Evolutionary conservation across 169 alveolate species (phyloP), one percentile per base, ranked within the genome.

Genomic region (Plasmodium sp.): DNA sequence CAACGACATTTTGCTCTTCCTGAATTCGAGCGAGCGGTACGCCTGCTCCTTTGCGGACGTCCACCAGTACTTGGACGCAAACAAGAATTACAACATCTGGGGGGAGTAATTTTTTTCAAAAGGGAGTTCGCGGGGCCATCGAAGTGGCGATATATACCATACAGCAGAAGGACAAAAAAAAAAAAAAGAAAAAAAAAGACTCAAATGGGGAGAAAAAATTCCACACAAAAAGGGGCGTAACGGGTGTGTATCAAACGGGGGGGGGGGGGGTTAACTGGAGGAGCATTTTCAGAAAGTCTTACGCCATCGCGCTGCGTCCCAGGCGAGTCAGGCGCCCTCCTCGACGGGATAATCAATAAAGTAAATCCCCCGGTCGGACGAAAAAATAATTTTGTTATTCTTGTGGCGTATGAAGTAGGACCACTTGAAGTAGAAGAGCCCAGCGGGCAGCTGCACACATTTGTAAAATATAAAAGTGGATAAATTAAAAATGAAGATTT

Each of bases 401-500:
- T 92, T 83, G 71, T 92, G 73, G 48, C 95, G 73, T 67, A 92
- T 92, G 43, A 81, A 92, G 58, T 92, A 92, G n/a, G 95, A 67
- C 95, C 95, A 92, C 41, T 92, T 92, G 77, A 92, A 92, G 77
- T 92, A 92, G 73, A 92, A 92, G 16, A 92, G 82, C 5, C 95
- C 95, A 9, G 48, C 2, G 41, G 95, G 95, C 43, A 92, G 41
- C 51, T 79, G 79, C 9, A 92, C 81, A 73, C 82, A 72, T 81
- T 92, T 92, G 79, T 71, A 92, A 82, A 92, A 92, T 45, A 81
- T 51, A 81, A 72, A 92, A 5, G 95, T 83, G n/a, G 95, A 92
- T n/a, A 92, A 82, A 83, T 92, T 81, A 73, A 92, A 92, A 34
- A 81, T 92, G 34, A 73, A 71, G 5, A 92, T 92, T 83, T 82